Conservation (phyloP, 495 filamentous ascomycete species). For the Aspergillus biplanus region DNA sequence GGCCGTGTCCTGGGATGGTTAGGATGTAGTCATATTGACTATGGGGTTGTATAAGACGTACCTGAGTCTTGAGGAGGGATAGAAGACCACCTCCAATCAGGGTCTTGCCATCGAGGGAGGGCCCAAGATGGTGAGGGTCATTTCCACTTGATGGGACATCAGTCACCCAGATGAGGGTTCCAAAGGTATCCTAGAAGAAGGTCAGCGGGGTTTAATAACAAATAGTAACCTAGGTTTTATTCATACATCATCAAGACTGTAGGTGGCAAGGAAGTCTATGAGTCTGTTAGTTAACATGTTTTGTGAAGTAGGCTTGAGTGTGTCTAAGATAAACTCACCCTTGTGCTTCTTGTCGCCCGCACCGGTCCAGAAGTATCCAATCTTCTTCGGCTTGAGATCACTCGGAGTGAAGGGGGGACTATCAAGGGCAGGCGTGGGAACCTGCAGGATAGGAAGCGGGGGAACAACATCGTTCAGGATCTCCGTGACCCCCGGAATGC, state of each 20-base stretch:
- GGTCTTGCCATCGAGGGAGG: constrained; percentile 63
- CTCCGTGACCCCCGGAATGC: constrained; percentile 60
- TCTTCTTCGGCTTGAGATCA: constrained; percentile 66
- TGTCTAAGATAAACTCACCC: constrained; percentile 17
- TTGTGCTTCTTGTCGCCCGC: constrained; percentile 62
- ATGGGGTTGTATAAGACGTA: constrained; percentile 12
- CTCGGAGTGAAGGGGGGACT: constrained; percentile 57
- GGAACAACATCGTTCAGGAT: constrained; percentile 52
- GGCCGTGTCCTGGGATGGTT: constrained; percentile 52
- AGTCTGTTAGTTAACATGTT: background rate
- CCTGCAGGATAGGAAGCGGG: constrained; percentile 60
- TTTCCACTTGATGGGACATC: constrained; percentile 65
- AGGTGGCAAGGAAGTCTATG: constrained; percentile 61
- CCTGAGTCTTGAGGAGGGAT: constrained; percentile 63
- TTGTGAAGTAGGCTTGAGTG: too few relatives aligned
- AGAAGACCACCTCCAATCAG: constrained; percentile 61
- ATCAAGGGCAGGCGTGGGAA: constrained; percentile 58
- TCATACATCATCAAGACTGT: constrained; percentile 60
- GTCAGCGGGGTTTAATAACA: background rate
- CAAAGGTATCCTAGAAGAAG: constrained; percentile 56
- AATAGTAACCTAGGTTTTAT: background rate
- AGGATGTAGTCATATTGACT: background rate
- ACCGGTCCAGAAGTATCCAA: constrained; percentile 67
- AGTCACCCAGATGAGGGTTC: constrained; percentile 58
- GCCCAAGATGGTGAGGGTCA: constrained; percentile 62